These are phyloP conservation scores for Symbiodinium natans DNA, from an alignment of 73 alveolate species.

Conservation along the genomic window DNA sequence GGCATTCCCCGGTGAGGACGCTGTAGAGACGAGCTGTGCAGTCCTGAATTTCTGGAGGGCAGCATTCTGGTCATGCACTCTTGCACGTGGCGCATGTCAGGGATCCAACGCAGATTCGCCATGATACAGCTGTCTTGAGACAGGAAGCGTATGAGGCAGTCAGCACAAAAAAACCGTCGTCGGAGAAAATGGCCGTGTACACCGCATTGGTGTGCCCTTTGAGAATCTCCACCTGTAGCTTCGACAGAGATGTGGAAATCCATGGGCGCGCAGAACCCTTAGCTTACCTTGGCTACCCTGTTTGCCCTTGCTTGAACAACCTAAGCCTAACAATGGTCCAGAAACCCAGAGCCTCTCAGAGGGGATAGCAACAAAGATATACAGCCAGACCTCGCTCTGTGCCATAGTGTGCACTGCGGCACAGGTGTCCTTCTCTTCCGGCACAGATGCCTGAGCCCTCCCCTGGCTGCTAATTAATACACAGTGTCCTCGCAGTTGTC, in stretches of 20 bases:
- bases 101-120: neutral
- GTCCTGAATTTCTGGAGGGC: neutral
- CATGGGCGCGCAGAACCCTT: neutral
- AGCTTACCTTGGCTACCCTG: neutral
- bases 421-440: too few relatives aligned
- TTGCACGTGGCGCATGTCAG: too few relatives aligned
- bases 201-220: constrained; percentile 86
- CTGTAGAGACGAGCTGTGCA: constrained; percentile 71
- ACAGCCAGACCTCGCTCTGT: too few relatives aligned
- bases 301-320: neutral
- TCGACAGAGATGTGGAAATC: neutral
- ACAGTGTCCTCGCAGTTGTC: too few relatives aligned
- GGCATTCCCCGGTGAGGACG: constrained; percentile 74
- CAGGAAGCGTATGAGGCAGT: constrained; percentile 46
- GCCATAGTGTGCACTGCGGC: too few relatives aligned
- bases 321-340: too few relatives aligned
- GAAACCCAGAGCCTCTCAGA: too few relatives aligned
- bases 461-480: too few relatives aligned
- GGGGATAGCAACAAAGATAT: too few relatives aligned
- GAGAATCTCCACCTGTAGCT: constrained; percentile 38
- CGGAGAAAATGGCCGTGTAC: constrained; percentile 47
- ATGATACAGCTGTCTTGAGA: too few relatives aligned
- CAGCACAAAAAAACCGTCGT: constrained; percentile 54
- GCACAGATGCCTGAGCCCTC: too few relatives aligned
- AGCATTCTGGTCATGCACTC: too few relatives aligned